These are phyloP conservation scores for Andrographis paniculata DNA, from an alignment of 305 asterid genomes.

Conservation along the genomic window DNA sequence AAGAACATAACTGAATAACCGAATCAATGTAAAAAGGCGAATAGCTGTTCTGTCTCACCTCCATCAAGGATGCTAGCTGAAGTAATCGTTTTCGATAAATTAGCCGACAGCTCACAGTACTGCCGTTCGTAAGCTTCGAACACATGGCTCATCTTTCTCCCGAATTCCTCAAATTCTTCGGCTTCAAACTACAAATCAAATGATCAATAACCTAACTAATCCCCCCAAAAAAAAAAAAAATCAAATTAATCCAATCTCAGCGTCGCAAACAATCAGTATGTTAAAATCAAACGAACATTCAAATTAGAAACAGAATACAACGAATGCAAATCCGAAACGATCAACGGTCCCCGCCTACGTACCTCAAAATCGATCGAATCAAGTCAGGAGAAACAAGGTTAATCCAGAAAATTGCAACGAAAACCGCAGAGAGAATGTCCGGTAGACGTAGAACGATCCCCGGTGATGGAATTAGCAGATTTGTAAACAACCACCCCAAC, in stretches of 20 bases:
- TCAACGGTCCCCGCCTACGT: too few species aligned
- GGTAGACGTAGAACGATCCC: too few species aligned
- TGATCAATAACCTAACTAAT: neutral
- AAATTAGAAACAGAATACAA: too few species aligned
- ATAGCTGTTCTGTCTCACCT: conserved; percentile 22
- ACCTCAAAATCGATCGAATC: too few species aligned
- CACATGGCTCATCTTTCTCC: conserved; percentile 37
- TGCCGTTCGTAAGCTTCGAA: conserved; percentile 54
- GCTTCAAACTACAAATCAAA: neutral
- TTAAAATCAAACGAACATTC: too few species aligned
- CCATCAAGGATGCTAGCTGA: conserved; percentile 37
- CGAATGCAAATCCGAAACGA: too few species aligned
- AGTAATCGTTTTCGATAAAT: conserved; percentile 36
- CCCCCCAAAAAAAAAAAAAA: too few species aligned
- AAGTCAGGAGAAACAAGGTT: too few species aligned
- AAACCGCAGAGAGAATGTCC: too few species aligned
- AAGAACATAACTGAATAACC: conserved; percentile 5
- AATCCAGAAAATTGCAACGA: too few species aligned
- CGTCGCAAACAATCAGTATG: neutral
- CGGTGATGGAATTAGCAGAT: too few species aligned
- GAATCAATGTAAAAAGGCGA: neutral
- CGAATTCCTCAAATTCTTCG: neutral
- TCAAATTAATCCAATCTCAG: neutral
- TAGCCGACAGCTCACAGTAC: conserved; percentile 49
- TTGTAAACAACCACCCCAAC: too few species aligned